phyloP scores from a whole-genome alignment of 208 protist species.

The Leishmania guyanensis region DNA sequence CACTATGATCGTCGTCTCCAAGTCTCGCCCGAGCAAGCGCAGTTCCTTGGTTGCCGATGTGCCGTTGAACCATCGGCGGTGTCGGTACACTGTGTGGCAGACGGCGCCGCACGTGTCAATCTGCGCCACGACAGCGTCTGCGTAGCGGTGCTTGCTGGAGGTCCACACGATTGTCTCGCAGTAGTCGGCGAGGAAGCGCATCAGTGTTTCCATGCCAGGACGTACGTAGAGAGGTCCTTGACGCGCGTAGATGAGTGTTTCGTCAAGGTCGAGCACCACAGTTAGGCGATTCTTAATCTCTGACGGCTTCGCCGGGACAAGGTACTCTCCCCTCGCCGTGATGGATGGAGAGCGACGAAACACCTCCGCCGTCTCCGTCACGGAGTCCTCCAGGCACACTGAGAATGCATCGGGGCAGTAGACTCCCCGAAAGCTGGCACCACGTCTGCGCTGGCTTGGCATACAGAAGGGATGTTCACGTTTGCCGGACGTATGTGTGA shows the following conservation, averaged over 20 bases:
- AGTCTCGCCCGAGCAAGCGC: constrained; percentile 74
- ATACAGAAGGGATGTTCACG: constrained; percentile 8
- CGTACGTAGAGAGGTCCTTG: constrained; percentile 89
- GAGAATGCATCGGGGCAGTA: constrained; percentile 31
- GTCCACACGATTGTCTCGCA: constrained; percentile 92
- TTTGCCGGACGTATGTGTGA: not conserved
- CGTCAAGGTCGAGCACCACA: constrained; percentile 92
- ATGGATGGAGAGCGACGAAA: constrained; percentile 52
- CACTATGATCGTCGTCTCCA: constrained; percentile 79
- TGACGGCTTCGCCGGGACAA: constrained; percentile 70
- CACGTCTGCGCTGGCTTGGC: constrained; percentile 48
- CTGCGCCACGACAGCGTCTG: constrained; percentile 81
- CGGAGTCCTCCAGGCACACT: constrained; percentile 16
- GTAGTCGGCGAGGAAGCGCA: constrained; percentile 73
- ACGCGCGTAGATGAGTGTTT: constrained; percentile 90
- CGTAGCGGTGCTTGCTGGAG: constrained; percentile 78
- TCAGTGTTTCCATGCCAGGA: constrained; percentile 76
- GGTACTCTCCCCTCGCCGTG: constrained; percentile 25
- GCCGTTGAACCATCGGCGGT: constrained; percentile 75
- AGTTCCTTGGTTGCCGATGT: constrained; percentile 81
- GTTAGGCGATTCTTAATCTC: constrained; percentile 60
- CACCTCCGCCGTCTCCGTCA: constrained; percentile 13
- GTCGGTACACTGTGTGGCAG: constrained; percentile 77
- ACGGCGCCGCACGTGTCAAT: constrained; percentile 75
- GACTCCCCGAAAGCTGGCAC: constrained; percentile 47